Conservation (phyloP, 2,329 filamentous ascomycete genomes). For the Alternaria viburni region DNA sequence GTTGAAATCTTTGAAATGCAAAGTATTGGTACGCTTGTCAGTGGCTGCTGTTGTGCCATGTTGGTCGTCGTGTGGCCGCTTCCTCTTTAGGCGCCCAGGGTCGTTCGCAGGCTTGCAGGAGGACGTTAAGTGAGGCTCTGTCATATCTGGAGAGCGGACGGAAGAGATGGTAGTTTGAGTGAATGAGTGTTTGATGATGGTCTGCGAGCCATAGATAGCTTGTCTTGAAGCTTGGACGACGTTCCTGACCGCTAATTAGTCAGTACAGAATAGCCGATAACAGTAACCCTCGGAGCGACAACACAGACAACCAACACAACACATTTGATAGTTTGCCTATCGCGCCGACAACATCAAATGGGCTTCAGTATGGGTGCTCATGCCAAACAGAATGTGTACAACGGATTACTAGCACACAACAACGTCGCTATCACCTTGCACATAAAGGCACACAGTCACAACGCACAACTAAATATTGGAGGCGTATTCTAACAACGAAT, state of each 20-base stretch:
- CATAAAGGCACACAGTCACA: not conserved
- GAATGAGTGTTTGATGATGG: not conserved
- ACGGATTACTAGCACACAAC: not conserved
- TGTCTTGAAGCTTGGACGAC: not conserved
- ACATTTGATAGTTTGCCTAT: not conserved
- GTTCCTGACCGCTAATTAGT: not conserved
- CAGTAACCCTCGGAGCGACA: not conserved
- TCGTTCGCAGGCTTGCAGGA: not conserved
- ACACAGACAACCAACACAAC: not conserved
- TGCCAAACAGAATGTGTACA: not conserved
- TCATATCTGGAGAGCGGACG: not conserved
- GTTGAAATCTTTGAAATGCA: not conserved
- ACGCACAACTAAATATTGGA: not conserved
- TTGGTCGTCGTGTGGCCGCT: not conserved
- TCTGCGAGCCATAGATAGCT: not conserved
- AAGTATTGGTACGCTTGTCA: not conserved
- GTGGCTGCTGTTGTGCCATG: not conserved
- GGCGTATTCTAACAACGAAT: not conserved
- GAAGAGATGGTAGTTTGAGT: not conserved
- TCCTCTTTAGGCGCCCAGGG: not conserved
- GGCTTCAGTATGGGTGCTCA: not conserved
- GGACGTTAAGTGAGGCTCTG: not conserved
- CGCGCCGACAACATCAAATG: not conserved
- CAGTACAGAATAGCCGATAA: not conserved
- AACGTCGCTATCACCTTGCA: not conserved